These are phyloP conservation scores for Fomes fomentarius DNA, from an alignment of 1,284 basidiomycete genomes.

Conservation along the genomic window DNA sequence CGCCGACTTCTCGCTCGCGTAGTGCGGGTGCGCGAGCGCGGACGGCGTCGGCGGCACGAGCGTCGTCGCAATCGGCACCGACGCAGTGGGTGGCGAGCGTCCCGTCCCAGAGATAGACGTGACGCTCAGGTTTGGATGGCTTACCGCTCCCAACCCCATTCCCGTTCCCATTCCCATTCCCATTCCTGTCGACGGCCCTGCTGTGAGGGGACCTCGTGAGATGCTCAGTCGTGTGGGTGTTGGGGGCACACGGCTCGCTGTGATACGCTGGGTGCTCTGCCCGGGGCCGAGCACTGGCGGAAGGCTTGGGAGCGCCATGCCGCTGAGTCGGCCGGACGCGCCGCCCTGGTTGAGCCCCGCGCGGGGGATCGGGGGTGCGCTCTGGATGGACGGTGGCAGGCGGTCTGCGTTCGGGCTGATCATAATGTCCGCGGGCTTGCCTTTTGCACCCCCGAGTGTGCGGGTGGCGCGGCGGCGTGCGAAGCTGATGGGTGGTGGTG, in stretches of 20 bases:
- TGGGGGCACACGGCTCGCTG: slow-evolving; percentile 62
- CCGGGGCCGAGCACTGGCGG: slow-evolving; percentile 52
- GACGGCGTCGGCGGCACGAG: slow-evolving; percentile 70
- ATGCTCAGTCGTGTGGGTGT: slow-evolving; percentile 69
- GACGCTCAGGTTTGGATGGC: slow-evolving; percentile 27
- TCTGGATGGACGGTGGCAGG: slow-evolving; percentile 66
- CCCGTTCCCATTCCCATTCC: too few relatives aligned
- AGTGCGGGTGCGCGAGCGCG: slow-evolving; percentile 54
- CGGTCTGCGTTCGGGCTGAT: slow-evolving; percentile 70
- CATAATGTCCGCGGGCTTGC: slow-evolving; percentile 76
- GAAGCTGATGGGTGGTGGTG: slow-evolving; percentile 75
- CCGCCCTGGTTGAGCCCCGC: slow-evolving; percentile 38
- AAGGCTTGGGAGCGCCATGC: slow-evolving; percentile 69
- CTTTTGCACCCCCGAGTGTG: slow-evolving; percentile 57
- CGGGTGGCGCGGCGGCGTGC: slow-evolving; percentile 65
- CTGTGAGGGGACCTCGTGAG: slow-evolving; percentile 33
- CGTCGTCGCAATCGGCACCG: slow-evolving; percentile 61
- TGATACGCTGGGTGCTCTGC: slow-evolving; percentile 48
- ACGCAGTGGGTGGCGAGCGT: slow-evolving; percentile 54
- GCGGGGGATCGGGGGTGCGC: slow-evolving; percentile 68
- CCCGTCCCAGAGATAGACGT: slow-evolving; percentile 33
- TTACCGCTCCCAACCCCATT: too few relatives aligned
- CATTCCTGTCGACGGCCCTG: neutral
- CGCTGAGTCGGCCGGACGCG: slow-evolving; percentile 39
- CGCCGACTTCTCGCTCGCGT: slow-evolving; percentile 64